Base-by-base conservation (phyloP, 2,329 filamentous ascomycete genomes). In the Exophiala calicioides region DNA sequence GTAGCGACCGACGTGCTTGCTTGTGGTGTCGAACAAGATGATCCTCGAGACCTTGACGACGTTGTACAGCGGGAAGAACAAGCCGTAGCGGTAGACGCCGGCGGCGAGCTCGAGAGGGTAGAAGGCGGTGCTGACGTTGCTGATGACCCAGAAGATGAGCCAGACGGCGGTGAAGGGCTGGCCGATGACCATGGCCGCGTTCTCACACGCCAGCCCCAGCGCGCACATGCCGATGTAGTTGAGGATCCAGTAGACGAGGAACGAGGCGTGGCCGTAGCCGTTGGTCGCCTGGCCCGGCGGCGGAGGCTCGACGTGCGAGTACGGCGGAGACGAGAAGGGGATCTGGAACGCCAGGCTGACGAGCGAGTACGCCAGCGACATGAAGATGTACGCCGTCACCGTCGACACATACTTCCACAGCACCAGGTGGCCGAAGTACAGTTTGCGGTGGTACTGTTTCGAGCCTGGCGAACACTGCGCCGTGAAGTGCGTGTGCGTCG, bases 141-240 rank as follows among this genome's bases (percentile, higher is more conserved):
- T 76, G 45, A 85, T 81, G 31, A 85, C 79, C 81, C 80, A 84
- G 57, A 83, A 84, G 45, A 85, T 82, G 2, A 86, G 65, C 74
- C 81, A 86, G 0, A 56, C 20, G 0, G 79, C 74, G 40, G 72
- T 77, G 80, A 80, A 85, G 0, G 79, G 81, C 56, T 77, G 69
- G 0, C 79, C 80, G 3, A 85, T 67, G 2, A 84, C 58, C 77
- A 83, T 84, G 0, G 78, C 78, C 20, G 81, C 75, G 56, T 85
- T 85, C 68, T 85, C 81, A 58, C 79, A 82, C 0, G 81, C 79
- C 2, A 85, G 64, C 0, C 81, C 82, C 1, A 85, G 59, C 0
- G 81, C 80, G 6, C 72, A 68, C 81, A 85, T 85, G 6, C 81
- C 81, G 1, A 77, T 68, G 62, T 75, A 83, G 45, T 83, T 82